These are phyloP conservation scores for Taphrina betulina DNA, from an alignment of 1,139 yeast species.

Conservation along the genomic window DNA sequence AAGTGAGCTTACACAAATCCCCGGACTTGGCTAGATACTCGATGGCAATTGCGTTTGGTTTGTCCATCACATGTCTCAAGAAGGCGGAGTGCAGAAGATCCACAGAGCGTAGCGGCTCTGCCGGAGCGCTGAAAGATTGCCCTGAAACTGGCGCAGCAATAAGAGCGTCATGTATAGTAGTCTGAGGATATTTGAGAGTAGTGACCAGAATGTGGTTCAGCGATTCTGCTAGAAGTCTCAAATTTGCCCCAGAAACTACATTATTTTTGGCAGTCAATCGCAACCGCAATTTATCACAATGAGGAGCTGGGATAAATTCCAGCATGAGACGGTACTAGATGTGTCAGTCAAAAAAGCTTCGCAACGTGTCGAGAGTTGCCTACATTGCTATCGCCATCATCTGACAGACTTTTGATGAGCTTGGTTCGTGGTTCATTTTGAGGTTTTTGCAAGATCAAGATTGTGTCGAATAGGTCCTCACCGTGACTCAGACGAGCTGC, in stretches of 20 bases:
- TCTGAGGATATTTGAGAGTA: background rate
- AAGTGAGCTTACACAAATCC: constrained; percentile 32
- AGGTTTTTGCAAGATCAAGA: constrained; percentile 36
- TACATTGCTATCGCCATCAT: constrained; percentile 25
- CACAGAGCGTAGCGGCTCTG: background rate
- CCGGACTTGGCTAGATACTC: constrained; percentile 33
- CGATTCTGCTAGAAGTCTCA: background rate
- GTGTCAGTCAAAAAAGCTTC: constrained; percentile 3
- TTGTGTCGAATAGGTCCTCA: constrained; percentile 36
- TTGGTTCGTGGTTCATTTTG: background rate
- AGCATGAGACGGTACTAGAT: constrained; percentile 21
- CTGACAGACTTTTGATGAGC: constrained; percentile 4
- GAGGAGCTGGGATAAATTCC: constrained; percentile 12
- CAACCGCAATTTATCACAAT: background rate
- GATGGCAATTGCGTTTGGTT: constrained; percentile 34
- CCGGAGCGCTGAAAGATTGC: background rate
- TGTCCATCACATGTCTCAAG: constrained; percentile 11
- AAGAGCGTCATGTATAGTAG: background rate
- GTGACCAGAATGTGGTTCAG: constrained; percentile 4
- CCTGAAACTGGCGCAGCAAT: background rate
- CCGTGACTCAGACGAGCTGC: constrained; percentile 1
- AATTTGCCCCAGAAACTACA: background rate
- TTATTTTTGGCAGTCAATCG: constrained; percentile 1
- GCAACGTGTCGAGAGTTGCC: constrained; percentile 18
- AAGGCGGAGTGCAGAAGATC: constrained; percentile 34